Conservation (phyloP, 352 stramenopile species). For the Pythium pyrilobum region DNA sequence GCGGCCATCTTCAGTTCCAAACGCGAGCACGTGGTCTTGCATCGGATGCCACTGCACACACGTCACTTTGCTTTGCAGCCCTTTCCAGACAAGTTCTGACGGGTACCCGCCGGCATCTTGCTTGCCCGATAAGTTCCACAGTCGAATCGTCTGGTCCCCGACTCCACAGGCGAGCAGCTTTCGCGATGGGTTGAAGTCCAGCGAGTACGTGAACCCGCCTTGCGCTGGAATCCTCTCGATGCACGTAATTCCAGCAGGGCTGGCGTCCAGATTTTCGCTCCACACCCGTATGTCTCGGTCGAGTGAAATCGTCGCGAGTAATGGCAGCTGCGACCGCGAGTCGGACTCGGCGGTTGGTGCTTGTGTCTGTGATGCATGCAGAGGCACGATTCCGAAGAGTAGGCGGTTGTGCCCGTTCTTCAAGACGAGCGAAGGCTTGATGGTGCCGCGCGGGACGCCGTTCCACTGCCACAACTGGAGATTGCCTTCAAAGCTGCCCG, state of each 20-base stretch:
- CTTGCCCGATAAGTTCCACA: conserved; percentile 38
- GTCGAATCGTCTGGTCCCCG: conserved; percentile 70
- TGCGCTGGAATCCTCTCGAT: conserved; percentile 41
- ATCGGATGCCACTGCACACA: conserved; percentile 61
- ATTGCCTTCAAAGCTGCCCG: conserved; percentile 65
- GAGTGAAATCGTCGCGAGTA: conserved; percentile 55
- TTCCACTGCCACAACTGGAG: conserved; percentile 60
- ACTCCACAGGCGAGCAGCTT: conserved; percentile 42
- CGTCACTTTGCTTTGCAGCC: conserved; percentile 72
- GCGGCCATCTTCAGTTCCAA: conserved; percentile 65
- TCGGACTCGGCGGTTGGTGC: background rate
- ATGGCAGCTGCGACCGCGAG: background rate
- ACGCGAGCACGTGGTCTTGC: conserved; percentile 43
- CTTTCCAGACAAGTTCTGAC: conserved; percentile 67
- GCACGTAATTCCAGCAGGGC: conserved; percentile 20
- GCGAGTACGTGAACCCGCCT: conserved; percentile 59
- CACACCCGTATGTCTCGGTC: conserved; percentile 67
- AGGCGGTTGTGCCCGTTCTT: conserved; percentile 63
- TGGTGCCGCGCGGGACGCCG: background rate
- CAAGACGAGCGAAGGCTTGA: conserved; percentile 37
- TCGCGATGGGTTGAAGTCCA: conserved; percentile 27
- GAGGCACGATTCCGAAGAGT: conserved; percentile 57
- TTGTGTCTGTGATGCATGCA: background rate
- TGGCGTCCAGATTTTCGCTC: conserved; percentile 21
- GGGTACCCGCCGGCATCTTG: conserved; percentile 12